Percentiles rank a stretch among this genome's conserved stretches.
Conservation (phyloP, 352 stramenopile species). For the Pythium rishiriense region DNA sequence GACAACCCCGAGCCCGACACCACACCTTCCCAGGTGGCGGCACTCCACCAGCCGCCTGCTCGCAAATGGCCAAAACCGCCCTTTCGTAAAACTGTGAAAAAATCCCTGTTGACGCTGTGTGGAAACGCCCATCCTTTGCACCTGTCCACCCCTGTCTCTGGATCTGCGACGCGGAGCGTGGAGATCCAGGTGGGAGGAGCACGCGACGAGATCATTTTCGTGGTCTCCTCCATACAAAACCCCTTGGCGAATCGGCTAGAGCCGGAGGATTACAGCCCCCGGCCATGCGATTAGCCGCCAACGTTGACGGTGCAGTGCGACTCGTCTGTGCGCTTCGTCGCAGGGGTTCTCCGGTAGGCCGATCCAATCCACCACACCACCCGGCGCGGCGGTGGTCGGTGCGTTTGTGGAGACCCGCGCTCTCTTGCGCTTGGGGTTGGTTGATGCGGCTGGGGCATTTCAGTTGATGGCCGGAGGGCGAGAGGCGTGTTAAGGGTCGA, state of each 20-base stretch:
- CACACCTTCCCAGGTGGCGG: too few relatives aligned
- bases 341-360: conserved; percentile 1
- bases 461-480: background rate
- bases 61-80: too few relatives aligned
- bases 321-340: conserved; percentile 13
- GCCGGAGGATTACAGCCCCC: conserved; percentile 13
- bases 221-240: background rate
- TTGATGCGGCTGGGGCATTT: background rate
- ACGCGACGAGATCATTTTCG: conserved; percentile 15
- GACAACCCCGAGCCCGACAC: too few relatives aligned
- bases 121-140: too few relatives aligned
- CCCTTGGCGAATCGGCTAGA: conserved; percentile 1
- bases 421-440: background rate
- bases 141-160: conserved; percentile 7
- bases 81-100: too few relatives aligned
- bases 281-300: background rate
- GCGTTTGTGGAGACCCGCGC: background rate
- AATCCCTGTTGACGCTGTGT: too few relatives aligned
- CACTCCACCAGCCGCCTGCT: too few relatives aligned
- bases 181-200: conserved; percentile 9
- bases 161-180: conserved; percentile 17
- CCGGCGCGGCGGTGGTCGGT: too few relatives aligned
- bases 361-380: too few relatives aligned
- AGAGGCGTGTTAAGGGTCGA: background rate
- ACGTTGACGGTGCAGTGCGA: background rate